These are phyloP conservation scores for Fomitopsis pinicola DNA, from an alignment of 1,284 basidiomycete genomes.

Conservation along the genomic window DNA sequence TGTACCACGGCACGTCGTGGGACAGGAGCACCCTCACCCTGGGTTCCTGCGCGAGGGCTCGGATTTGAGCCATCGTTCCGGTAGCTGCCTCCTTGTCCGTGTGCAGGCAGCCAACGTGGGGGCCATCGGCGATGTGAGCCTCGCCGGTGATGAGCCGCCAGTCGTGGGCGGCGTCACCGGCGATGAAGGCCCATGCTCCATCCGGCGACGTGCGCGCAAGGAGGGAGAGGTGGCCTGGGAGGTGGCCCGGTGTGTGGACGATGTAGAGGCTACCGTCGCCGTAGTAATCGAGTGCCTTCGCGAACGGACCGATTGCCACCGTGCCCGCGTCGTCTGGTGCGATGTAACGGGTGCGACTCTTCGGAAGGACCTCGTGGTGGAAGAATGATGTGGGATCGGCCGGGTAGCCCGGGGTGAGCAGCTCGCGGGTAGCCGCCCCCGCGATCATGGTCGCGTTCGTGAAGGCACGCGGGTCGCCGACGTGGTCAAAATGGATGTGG, in stretches of 20 bases:
- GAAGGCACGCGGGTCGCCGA: conserved; percentile 43
- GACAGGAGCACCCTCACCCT: conserved; percentile 45
- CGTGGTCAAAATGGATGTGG: conserved; percentile 44
- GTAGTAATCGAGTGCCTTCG: conserved; percentile 47
- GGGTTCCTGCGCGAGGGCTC: conserved; percentile 31
- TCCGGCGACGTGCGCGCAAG: conserved; percentile 51
- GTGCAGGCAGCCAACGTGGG: conserved; percentile 36
- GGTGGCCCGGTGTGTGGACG: conserved; percentile 52
- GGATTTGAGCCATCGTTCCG: conserved; percentile 38
- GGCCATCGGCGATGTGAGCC: conserved; percentile 33
- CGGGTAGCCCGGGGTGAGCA: conserved; percentile 39
- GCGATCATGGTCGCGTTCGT: conserved; percentile 43
- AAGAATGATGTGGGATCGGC: conserved; percentile 31
- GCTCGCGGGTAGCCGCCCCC: conserved; percentile 30
- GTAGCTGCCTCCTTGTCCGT: conserved; percentile 37
- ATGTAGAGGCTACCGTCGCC: conserved; percentile 55
- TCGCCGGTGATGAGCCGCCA: conserved; percentile 45
- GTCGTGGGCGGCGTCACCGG: conserved; percentile 53
- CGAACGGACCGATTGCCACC: conserved; percentile 43
- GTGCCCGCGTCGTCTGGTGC: conserved; percentile 4
- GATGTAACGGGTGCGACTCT: conserved; percentile 34
- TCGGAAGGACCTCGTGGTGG: conserved; percentile 35
- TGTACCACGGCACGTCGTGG: conserved; percentile 51
- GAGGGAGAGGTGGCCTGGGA: conserved; percentile 48
- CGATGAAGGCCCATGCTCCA: conserved; percentile 55